Percentiles rank a stretch among this genome's conserved stretches.
Conservation (phyloP, 371 early-diverging fungal genomes). For the Enteropsectra breve region DNA sequence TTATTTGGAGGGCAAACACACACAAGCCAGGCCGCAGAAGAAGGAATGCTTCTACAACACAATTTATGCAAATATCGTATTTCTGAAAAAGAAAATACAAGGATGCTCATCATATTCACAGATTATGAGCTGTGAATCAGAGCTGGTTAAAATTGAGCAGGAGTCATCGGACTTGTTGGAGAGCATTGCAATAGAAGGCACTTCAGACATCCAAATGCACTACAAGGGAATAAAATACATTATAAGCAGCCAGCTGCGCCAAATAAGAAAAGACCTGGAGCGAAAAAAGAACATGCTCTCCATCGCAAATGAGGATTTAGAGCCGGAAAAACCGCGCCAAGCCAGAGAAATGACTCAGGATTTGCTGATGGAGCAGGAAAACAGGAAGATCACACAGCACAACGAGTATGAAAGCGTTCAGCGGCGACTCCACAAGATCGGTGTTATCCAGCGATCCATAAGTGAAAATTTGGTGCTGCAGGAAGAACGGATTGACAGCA, state of each 20-base stretch:
- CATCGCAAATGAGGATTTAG: slow-evolving; percentile 24
- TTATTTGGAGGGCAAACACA: not conserved
- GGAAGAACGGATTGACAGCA: slow-evolving; percentile 55
- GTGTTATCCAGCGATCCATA: slow-evolving; percentile 50
- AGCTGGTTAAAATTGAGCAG: slow-evolving; percentile 18
- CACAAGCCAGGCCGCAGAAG: not conserved
- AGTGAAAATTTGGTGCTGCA: slow-evolving; percentile 43
- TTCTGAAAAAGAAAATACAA: slow-evolving; percentile 1
- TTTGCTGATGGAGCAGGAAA: slow-evolving; percentile 44
- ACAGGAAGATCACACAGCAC: slow-evolving; percentile 36
- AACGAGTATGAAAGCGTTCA: slow-evolving; percentile 34
- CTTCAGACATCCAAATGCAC: slow-evolving; percentile 34
- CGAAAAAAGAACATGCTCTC: slow-evolving; percentile 22
- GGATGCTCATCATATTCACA: slow-evolving; percentile 14
- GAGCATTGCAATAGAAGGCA: slow-evolving; percentile 25
- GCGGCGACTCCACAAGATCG: slow-evolving; percentile 47
- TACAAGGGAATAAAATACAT: slow-evolving; percentile 57
- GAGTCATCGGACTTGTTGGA: slow-evolving; percentile 29
- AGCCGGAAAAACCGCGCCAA: slow-evolving; percentile 38
- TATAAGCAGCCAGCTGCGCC: slow-evolving; percentile 18
- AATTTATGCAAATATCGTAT: slow-evolving; percentile 33
- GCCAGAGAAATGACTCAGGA: not conserved
- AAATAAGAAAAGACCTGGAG: slow-evolving; percentile 16
- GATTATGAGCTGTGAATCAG: slow-evolving; percentile 36
- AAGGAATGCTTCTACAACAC: slow-evolving; percentile 44